Conservation (phyloP, 106 monocot species). For the Platanthera guangdongensis region DNA sequence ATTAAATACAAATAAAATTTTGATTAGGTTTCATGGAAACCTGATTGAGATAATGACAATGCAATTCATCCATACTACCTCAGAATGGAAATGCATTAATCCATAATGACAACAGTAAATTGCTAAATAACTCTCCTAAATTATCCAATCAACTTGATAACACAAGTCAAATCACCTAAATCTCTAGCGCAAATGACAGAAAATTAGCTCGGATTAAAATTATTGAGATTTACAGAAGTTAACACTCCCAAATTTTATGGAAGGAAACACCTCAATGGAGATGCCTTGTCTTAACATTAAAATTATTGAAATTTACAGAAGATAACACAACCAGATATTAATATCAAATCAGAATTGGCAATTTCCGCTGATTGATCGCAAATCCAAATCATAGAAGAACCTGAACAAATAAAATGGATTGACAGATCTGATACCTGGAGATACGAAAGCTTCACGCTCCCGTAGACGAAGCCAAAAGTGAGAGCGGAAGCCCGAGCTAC, state of each 20-base stretch:
- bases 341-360: neutral
- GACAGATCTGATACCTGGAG: constrained; percentile 32
- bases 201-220: neutral
- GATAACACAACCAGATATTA: neutral
- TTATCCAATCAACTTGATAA: neutral
- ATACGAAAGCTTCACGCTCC: constrained; percentile 50
- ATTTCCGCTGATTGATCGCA: neutral
- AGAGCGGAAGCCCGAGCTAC: constrained; percentile 54
- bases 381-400: neutral
- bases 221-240: neutral
- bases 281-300: neutral
- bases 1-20: neutral
- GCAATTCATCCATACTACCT: neutral
- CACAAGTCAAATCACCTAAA: neutral
- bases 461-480: constrained; percentile 40
- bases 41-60: neutral
- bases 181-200: neutral
- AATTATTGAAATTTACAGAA: neutral
- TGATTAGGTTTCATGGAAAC: neutral
- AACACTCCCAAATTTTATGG: neutral
- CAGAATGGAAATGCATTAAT: neutral
- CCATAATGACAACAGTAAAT: neutral
- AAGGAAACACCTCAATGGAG: no score
- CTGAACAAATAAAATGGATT: neutral
- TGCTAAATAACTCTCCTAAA: neutral